Conservation (phyloP, 306 rosid species). For the Morella rubra region DNA sequence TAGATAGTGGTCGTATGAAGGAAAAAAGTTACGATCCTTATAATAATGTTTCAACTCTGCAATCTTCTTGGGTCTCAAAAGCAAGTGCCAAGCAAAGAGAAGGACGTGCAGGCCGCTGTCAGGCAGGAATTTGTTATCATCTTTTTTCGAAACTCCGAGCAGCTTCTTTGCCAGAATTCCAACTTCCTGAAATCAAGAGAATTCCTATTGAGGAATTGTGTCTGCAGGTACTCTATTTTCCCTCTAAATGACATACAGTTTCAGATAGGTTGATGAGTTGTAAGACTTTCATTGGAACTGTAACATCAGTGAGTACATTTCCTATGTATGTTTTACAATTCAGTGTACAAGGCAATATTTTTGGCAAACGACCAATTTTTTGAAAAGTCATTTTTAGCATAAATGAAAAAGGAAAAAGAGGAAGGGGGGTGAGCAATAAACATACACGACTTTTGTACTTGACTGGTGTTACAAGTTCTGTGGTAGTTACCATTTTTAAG, state of each 20-base stretch:
- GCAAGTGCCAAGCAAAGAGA: slow-evolving; percentile 95
- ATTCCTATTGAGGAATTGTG: slow-evolving; percentile 93
- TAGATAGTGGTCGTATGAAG: slow-evolving; percentile 88
- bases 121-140: slow-evolving; percentile 95
- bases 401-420: background rate
- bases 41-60: slow-evolving; percentile 79
- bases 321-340: background rate
- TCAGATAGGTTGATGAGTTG: slow-evolving; percentile 8
- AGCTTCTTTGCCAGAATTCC: slow-evolving; percentile 69
- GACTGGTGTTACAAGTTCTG: background rate
- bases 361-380: background rate
- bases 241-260: slow-evolving; percentile 13
- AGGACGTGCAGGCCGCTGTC: slow-evolving; percentile 99
- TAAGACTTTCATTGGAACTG: background rate
- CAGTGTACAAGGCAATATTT: background rate
- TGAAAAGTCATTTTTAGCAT: background rate
- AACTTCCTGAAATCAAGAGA: slow-evolving; percentile 91
- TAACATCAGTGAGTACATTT: background rate
- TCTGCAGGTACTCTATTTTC: slow-evolving; percentile 67
- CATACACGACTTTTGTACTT: background rate
- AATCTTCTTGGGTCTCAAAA: slow-evolving; percentile 95
- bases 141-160: slow-evolving; percentile 69
- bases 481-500: background rate
- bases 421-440: background rate
- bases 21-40: slow-evolving; percentile 92